phyloP scores from a whole-genome alignment of 139 green algal species.

The Micromonas pusilla region DNA sequence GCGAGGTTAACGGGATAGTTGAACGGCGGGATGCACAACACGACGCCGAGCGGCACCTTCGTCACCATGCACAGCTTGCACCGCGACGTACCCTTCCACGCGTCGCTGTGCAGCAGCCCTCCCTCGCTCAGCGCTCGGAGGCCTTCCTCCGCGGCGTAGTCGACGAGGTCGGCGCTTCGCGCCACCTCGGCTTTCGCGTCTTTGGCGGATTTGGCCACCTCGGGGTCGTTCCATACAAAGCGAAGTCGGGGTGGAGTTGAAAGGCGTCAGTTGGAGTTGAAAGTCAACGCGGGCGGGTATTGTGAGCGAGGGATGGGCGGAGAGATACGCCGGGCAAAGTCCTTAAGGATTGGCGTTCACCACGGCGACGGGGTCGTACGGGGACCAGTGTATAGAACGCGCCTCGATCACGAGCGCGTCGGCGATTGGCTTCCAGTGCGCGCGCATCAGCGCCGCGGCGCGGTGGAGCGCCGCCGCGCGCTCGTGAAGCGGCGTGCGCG shows the following conservation, averaged over 20 bases:
- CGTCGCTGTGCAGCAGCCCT: conserved; percentile 75
- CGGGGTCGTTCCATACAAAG: too few relatives aligned
- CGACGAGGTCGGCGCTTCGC: conserved; percentile 79
- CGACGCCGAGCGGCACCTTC: conserved; percentile 80
- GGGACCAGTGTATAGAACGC: too few relatives aligned
- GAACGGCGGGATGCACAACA: conserved; percentile 93
- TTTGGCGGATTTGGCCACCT: conserved; percentile 87
- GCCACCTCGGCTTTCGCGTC: conserved; percentile 62
- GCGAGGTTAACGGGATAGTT: conserved; percentile 97
- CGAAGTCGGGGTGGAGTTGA: too few relatives aligned
- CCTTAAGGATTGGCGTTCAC: too few relatives aligned
- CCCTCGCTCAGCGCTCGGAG: conserved; percentile 74
- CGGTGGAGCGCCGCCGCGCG: conserved; percentile 72
- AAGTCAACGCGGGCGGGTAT: too few relatives aligned
- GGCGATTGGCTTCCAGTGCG: conserved; percentile 77
- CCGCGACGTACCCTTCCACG: conserved; percentile 79
- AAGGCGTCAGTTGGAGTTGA: too few relatives aligned
- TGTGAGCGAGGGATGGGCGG: too few relatives aligned
- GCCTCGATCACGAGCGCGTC: conserved; percentile 79
- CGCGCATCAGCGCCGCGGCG: conserved; percentile 56
- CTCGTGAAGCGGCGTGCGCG: conserved; percentile 79
- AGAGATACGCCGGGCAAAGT: too few relatives aligned
- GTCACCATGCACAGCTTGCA: conserved; percentile 85
- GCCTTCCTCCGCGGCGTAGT: conserved; percentile 90
- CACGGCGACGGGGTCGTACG: too few relatives aligned